Conservation (phyloP, 805 yeast species). For the Cyberlindnera maritima region DNA sequence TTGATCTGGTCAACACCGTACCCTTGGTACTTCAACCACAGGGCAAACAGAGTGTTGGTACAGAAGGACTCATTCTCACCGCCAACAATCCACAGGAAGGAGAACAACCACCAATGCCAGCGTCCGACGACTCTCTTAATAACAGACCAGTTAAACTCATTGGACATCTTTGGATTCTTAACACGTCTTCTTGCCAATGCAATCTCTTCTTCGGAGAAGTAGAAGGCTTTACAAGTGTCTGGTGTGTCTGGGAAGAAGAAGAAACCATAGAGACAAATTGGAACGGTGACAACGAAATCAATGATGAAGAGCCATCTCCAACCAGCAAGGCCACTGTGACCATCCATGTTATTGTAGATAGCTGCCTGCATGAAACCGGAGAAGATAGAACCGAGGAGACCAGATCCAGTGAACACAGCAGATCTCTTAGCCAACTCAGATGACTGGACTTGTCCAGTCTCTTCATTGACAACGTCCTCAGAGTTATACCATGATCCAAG, state of each 20-base stretch:
- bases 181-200: slow-evolving; percentile 42
- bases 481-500: slow-evolving; percentile 53
- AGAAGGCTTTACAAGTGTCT: slow-evolving; percentile 39
- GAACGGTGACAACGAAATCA: slow-evolving; percentile 56
- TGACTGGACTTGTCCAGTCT: slow-evolving; percentile 28
- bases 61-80: slow-evolving; percentile 50
- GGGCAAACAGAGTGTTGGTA: slow-evolving; percentile 44
- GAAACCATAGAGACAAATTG: slow-evolving; percentile 54
- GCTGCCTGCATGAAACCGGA: slow-evolving; percentile 55
- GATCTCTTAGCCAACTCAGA: slow-evolving; percentile 47
- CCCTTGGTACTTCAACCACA: slow-evolving; percentile 40
- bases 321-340: slow-evolving; percentile 44
- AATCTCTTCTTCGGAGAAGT: slow-evolving; percentile 41
- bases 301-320: slow-evolving; percentile 69
- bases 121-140: slow-evolving; percentile 44
- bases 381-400: slow-evolving; percentile 52
- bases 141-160: slow-evolving; percentile 33
- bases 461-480: slow-evolving; percentile 27
- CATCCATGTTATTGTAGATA: slow-evolving; percentile 41
- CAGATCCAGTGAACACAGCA: slow-evolving; percentile 54
- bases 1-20: slow-evolving; percentile 46
- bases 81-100: slow-evolving; percentile 50
- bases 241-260: slow-evolving; percentile 60
- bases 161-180: slow-evolving; percentile 36
- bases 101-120: slow-evolving; percentile 59